Evolutionary conservation across 106 monocot genomes (phyloP).

Genomic region (Acorus calamus): DNA sequence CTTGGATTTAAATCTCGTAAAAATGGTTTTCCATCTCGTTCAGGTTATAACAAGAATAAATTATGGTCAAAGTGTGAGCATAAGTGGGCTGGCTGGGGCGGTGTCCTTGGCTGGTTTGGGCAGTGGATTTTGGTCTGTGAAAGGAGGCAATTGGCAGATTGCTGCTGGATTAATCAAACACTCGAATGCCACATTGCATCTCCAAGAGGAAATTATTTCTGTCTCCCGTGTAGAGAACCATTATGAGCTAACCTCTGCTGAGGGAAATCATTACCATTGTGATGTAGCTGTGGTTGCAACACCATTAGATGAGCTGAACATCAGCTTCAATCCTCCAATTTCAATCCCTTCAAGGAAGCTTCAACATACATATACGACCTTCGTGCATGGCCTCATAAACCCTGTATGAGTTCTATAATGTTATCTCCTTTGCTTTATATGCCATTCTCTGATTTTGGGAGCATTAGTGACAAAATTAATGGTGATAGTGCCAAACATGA

Average conservation of each 20-base stretch:
- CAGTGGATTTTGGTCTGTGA: conserved; percentile 64
- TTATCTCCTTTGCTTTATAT: too few species aligned
- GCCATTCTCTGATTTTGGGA: too few species aligned
- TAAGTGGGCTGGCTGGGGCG: conserved; percentile 92
- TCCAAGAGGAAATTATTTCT: conserved; percentile 57
- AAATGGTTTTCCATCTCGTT: neutral
- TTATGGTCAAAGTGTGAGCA: conserved; percentile 72
- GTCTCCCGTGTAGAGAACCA: conserved; percentile 33
- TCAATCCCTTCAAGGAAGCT: conserved; percentile 68
- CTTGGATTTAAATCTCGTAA: neutral
- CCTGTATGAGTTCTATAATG: conserved; percentile 42
- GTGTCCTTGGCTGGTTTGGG: conserved; percentile 88
- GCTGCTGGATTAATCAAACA: conserved; percentile 66
- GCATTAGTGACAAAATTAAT: too few species aligned
- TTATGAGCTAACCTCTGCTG: conserved; percentile 52
- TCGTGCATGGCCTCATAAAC: conserved; percentile 75
- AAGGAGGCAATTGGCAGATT: conserved; percentile 84
- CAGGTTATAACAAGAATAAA: conserved; percentile 95
- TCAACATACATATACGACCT: conserved; percentile 87
- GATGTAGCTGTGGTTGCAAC: conserved; percentile 63
- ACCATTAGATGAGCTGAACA: conserved; percentile 87
- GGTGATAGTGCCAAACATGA: too few species aligned
- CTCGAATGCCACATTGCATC: conserved; percentile 52
- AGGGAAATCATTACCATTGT: conserved; percentile 55
- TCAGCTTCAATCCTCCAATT: conserved; percentile 59